Evolutionary conservation across 2,329 filamentous ascomycete species (phyloP), one percentile per base, ranked within the genome.

Genomic region (Colletotrichum magnum): DNA sequence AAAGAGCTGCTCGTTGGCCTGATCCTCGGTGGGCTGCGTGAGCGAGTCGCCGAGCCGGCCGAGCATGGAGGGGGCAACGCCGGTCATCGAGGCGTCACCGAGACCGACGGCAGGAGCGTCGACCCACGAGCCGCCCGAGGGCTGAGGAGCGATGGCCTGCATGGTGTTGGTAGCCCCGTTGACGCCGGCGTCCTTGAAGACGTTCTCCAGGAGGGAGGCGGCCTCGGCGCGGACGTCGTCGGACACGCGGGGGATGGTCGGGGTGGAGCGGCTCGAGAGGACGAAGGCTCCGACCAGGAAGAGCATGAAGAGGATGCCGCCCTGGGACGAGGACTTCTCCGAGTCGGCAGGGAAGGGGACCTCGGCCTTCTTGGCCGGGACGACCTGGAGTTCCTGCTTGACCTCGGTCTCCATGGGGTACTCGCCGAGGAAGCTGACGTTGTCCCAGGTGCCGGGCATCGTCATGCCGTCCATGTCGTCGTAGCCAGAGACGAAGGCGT

Each of bases 261-360:
- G 89, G n/a, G 88, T 84, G 21, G 91, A 86, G 74, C 90, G 90
- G 82, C 95, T 97, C 39, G 95, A 98, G 71, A 96, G 92, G 75
- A 98, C 94, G 78, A 98, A 97, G 61, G 96, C 96, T 78, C 96
- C 96, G 73, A 97, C 95, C 63, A 99, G 92, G 77, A 99, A 93
- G 74, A 98, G 93, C 94, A 98, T 97, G 81, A 95, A 92, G 79
- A 98, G 87, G 75, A 98, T 83, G 76, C 94, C 89, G 59, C 94
- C 93, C 75, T 95, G 93, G 74, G 94, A 91, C 70, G 91, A 87
- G 68, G 88, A 84, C 83, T 91, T 91, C 71, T 92, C 89, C 68
- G 81, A 79, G 50, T 89, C 86, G 74, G 78, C 78, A 51, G 82
- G 78, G 58, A 85, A 79, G 64, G 78, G 74, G 68, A 82, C 78